A percentile compares a stretch with the other conserved stretches of the same genome.
Conservation (phyloP, 179 eudicot genomes). For the Amaranthus tricolor region DNA sequence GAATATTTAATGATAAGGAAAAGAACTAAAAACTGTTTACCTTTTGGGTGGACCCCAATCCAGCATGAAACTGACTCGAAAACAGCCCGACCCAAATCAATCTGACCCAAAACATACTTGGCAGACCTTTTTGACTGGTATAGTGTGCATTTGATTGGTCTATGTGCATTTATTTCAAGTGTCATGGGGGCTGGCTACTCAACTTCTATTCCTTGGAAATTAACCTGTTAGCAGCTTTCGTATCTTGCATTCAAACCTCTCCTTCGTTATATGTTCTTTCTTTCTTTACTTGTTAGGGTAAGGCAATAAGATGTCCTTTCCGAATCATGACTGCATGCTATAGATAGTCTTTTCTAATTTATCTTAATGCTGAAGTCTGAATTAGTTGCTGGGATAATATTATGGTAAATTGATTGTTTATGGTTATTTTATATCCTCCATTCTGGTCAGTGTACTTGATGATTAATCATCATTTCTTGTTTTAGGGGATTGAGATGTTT, state of each 20-base stretch:
- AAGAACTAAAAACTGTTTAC: too few species aligned
- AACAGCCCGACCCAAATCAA: too few species aligned
- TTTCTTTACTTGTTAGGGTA: neutral
- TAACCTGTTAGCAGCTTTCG: neutral
- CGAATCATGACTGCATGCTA: neutral
- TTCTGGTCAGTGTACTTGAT: neutral
- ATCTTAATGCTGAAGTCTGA: neutral
- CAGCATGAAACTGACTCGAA: too few species aligned
- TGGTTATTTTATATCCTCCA: neutral
- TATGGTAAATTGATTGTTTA: too few species aligned
- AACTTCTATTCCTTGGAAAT: neutral
- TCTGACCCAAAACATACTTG: too few species aligned
- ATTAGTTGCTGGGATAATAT: neutral
- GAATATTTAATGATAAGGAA: too few species aligned
- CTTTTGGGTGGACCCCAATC: too few species aligned
- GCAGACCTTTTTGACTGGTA: too few species aligned
- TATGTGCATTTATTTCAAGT: neutral
- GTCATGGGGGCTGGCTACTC: neutral
- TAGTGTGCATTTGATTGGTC: too few species aligned
- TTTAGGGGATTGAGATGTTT: conserved; percentile 92
- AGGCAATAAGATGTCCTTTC: neutral
- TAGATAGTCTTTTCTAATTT: neutral
- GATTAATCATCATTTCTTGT: conserved; percentile 5
- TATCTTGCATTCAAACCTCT: neutral
- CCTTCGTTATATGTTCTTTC: neutral